phyloP scores from a whole-genome alignment of 2,329 filamentous ascomycete species.

The Colletotrichum sp. region DNA sequence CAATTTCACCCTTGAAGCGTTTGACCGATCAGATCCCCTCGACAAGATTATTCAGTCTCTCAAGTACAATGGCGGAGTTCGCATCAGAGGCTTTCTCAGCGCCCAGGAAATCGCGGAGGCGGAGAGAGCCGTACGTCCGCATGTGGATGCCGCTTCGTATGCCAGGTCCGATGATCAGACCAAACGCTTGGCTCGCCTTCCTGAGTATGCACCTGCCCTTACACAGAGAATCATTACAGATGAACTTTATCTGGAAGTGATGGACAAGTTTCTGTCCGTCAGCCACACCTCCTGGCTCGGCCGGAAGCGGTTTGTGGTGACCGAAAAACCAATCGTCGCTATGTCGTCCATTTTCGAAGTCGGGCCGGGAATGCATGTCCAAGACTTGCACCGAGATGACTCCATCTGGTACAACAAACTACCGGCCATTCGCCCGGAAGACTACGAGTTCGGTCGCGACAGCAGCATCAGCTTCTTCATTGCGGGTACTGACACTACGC shows the following conservation, averaged over 20 bases:
- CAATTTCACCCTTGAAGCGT: neutral
- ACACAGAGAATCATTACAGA: neutral
- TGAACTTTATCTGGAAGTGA: neutral
- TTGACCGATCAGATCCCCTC: neutral
- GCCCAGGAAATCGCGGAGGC: neutral
- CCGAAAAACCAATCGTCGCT: neutral
- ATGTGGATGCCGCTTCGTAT: neutral
- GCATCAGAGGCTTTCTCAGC: neutral
- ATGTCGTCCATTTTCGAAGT: neutral
- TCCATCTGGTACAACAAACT: neutral
- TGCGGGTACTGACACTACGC: conserved; percentile 21
- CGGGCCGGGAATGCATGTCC: neutral
- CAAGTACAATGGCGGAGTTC: neutral
- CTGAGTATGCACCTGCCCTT: neutral
- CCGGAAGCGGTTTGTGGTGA: neutral
- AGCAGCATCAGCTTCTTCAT: conserved; percentile 12
- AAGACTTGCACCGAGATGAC: neutral
- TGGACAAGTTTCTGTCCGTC: neutral
- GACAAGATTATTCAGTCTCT: neutral
- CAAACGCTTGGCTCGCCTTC: neutral
- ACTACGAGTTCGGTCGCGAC: neutral
- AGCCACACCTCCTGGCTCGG: neutral
- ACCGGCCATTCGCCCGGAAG: neutral
- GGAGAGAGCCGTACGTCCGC: neutral
- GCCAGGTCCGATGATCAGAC: conserved; percentile 5